These are phyloP conservation scores for Thielaviopsis punctulata DNA, from an alignment of 2,329 filamentous ascomycete genomes.

Conservation along the genomic window DNA sequence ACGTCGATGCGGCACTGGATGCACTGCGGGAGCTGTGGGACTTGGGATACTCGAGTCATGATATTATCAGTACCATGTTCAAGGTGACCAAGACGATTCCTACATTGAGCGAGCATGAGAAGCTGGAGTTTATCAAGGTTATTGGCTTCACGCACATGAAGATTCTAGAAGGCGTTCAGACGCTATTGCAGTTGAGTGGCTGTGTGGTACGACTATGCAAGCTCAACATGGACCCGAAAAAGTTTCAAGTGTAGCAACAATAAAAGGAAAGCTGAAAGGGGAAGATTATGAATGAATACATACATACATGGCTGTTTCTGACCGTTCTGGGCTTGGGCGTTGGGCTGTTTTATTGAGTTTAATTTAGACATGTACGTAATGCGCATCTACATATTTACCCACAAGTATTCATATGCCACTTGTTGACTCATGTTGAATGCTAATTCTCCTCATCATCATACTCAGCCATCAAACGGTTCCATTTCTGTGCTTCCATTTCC, in stretches of 20 bases:
- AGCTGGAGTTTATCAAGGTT: conserved; percentile 94
- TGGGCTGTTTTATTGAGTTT: neutral
- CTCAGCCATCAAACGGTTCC: conserved; percentile 50
- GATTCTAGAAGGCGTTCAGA: conserved; percentile 94
- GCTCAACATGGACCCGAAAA: conserved; percentile 87
- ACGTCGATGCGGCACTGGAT: conserved; percentile 75
- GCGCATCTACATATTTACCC: too few species aligned
- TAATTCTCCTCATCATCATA: conserved; percentile 27
- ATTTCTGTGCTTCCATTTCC: conserved; percentile 47
- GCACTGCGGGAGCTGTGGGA: conserved; percentile 82
- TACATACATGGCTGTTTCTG: neutral
- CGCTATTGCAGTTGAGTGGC: conserved; percentile 79
- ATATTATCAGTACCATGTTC: conserved; percentile 99
- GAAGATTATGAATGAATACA: neutral
- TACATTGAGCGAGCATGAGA: conserved; percentile 80
- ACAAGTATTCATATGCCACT: too few species aligned
- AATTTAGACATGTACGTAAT: neutral
- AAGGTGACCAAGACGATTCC: conserved; percentile 92
- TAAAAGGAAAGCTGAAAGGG: neutral
- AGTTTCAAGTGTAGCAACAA: conserved; percentile 36
- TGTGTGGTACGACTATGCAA: conserved; percentile 82
- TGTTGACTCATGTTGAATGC: neutral
- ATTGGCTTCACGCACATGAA: conserved; percentile 99
- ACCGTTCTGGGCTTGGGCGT: neutral
- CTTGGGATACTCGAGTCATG: conserved; percentile 92